Percentiles rank a stretch among this genome's conserved stretches.
Conservation (phyloP, 2,329 filamentous ascomycete genomes). For the Lachnellula suecica region DNA sequence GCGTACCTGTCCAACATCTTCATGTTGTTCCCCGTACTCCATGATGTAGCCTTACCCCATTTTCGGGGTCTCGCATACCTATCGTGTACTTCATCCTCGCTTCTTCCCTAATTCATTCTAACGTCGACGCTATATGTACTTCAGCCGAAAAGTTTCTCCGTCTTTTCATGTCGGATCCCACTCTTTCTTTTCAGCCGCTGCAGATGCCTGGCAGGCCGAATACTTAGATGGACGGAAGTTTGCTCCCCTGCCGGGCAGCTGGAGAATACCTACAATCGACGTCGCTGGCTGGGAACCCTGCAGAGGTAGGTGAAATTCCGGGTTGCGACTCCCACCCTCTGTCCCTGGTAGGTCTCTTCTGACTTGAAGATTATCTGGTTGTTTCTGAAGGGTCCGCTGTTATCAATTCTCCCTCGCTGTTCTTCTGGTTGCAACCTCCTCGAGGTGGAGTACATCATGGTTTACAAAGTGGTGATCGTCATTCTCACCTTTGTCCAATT, state of each 20-base stretch:
- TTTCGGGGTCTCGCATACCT: no score
- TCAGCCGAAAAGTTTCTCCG: constrained; percentile 4
- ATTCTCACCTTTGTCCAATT: constrained; percentile 14
- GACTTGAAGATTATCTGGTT: constrained; percentile 12
- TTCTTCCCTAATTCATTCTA: not conserved
- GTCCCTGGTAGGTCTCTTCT: constrained; percentile 9
- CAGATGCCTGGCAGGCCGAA: constrained; percentile 1
- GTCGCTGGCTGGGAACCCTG: constrained; percentile 6
- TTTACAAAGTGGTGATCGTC: constrained; percentile 11
- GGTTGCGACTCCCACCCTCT: not conserved
- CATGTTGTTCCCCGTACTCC: no score
- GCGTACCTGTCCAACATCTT: no score
- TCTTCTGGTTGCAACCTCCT: constrained; percentile 6
- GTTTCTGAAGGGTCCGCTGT: constrained; percentile 13
- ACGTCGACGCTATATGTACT: not conserved
- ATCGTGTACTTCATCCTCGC: not conserved
- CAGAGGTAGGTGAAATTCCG: constrained; percentile 18
- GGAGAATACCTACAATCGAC: constrained; percentile 5
- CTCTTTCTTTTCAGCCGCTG: constrained; percentile 7
- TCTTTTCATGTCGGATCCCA: not conserved
- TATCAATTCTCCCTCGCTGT: not conserved
- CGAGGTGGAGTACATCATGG: constrained; percentile 11
- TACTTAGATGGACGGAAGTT: not conserved
- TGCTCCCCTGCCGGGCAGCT: constrained; percentile 7
- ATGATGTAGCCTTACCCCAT: not conserved